Conservation (phyloP, 192 early-diverging fungal genomes). For the Dispira simplex region DNA sequence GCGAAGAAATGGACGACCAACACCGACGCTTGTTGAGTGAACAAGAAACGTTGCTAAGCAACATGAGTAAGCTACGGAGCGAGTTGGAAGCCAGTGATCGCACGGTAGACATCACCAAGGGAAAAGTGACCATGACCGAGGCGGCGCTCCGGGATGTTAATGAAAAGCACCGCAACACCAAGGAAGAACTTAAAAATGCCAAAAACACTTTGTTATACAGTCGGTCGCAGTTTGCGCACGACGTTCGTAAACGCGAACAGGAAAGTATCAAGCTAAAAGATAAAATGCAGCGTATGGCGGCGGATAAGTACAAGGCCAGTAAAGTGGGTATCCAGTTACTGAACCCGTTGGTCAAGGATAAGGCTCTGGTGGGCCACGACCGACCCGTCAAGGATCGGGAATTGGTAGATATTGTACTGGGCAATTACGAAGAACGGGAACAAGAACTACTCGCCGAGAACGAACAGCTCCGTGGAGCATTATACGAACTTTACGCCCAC, state of each 20-base stretch:
- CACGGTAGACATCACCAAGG: background rate
- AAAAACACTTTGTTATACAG: slow-evolving; percentile 2
- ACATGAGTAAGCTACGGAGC: background rate
- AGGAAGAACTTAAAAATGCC: slow-evolving; percentile 3
- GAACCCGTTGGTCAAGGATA: slow-evolving; percentile 14
- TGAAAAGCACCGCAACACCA: slow-evolving; percentile 7
- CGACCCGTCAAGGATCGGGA: background rate
- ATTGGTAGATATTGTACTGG: slow-evolving; percentile 7
- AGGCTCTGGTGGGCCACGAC: background rate
- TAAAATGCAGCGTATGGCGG: slow-evolving; percentile 24
- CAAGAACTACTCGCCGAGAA: slow-evolving; percentile 25
- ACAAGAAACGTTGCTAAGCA: slow-evolving; percentile 14
- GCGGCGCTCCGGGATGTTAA: background rate
- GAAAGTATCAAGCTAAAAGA: slow-evolving; percentile 21
- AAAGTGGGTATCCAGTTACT: slow-evolving; percentile 19
- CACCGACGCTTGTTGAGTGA: slow-evolving; percentile 26
- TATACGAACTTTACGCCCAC: slow-evolving; percentile 17
- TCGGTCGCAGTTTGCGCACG: slow-evolving; percentile 15
- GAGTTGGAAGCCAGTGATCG: background rate
- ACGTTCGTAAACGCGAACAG: slow-evolving; percentile 26
- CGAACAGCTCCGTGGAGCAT: slow-evolving; percentile 17
- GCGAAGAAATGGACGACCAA: slow-evolving; percentile 25
- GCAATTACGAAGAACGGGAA: slow-evolving; percentile 27
- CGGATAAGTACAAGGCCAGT: slow-evolving; percentile 19
- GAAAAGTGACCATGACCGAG: background rate